Evolutionary conservation across 1,284 basidiomycete species (phyloP).

Genomic region (Phellopilus nigrolimitatus): DNA sequence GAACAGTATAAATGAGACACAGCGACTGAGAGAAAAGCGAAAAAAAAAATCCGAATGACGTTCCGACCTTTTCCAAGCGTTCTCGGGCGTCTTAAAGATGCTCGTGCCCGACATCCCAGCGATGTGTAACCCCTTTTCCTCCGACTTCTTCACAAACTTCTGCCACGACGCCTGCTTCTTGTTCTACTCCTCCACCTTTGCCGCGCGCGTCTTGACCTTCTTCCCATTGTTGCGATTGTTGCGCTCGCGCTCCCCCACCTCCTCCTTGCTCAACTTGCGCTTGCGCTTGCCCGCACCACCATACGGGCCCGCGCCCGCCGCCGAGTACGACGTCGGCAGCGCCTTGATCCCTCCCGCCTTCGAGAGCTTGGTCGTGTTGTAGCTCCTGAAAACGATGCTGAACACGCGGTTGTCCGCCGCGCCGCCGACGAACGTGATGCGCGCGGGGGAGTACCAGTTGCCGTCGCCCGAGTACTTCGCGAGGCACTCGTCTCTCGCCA

Average conservation of each 20-base stretch:
- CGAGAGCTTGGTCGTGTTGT: constrained; percentile 91
- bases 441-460: constrained; percentile 87
- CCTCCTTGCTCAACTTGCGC: constrained; percentile 73
- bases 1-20: constrained; percentile 25
- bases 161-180: constrained; percentile 93
- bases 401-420: constrained; percentile 83
- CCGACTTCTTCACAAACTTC: constrained; percentile 95
- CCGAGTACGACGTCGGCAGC: constrained; percentile 40
- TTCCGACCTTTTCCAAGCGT: constrained; percentile 72
- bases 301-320: constrained; percentile 8
- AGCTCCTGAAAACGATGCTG: constrained; percentile 93
- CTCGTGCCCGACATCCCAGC: constrained; percentile 84
- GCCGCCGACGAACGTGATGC: constrained; percentile 85
- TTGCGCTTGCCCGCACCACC: constrained; percentile 35
- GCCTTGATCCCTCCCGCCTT: constrained; percentile 69
- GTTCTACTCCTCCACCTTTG: constrained; percentile 88
- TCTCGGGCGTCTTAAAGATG: constrained; percentile 96
- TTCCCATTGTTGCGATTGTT: constrained; percentile 98
- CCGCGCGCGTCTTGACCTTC: constrained; percentile 81
- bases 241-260: constrained; percentile 85
- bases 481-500: constrained; percentile 88
- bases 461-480: constrained; percentile 91
- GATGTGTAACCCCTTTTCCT: constrained; percentile 91
- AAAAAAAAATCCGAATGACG: constrained; percentile 24
- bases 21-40: constrained; percentile 24